These are phyloP conservation scores for Clonostachys solani DNA, from an alignment of 2,329 filamentous ascomycete genomes.

Conservation along the genomic window DNA sequence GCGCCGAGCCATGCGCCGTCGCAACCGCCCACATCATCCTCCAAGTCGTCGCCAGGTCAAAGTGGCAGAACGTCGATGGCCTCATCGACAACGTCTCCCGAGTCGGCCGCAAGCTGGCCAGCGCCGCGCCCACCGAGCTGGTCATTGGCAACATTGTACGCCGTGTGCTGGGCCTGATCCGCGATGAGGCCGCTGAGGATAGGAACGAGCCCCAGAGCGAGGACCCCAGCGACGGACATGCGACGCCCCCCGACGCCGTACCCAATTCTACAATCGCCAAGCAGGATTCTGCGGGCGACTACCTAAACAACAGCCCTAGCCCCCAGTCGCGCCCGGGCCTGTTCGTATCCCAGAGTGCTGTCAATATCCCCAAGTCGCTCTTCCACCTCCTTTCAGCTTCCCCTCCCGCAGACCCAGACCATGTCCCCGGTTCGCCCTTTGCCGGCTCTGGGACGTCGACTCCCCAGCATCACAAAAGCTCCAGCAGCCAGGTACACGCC, in stretches of 20 bases:
- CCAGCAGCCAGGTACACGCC: slow-evolving; percentile 53
- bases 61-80: slow-evolving; percentile 71
- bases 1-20: slow-evolving; percentile 83
- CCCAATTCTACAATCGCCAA: slow-evolving; percentile 23
- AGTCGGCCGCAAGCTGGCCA: slow-evolving; percentile 72
- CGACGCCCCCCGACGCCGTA: slow-evolving; percentile 20
- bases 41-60: slow-evolving; percentile 78
- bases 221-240: slow-evolving; percentile 39
- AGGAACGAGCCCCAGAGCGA: slow-evolving; percentile 63
- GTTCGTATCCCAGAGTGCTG: slow-evolving; percentile 57
- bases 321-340: slow-evolving; percentile 49
- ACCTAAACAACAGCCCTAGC: slow-evolving; percentile 15
- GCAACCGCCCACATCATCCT: slow-evolving; percentile 87
- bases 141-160: slow-evolving; percentile 93
- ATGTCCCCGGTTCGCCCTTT: slow-evolving; percentile 37
- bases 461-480: slow-evolving; percentile 25
- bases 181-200: slow-evolving; percentile 84
- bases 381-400: slow-evolving; percentile 79
- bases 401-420: slow-evolving; percentile 37
- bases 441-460: slow-evolving; percentile 45
- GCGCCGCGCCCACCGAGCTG: slow-evolving; percentile 85
- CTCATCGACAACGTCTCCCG: slow-evolving; percentile 77
- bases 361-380: slow-evolving; percentile 69
- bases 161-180: slow-evolving; percentile 82
- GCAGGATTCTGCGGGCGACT: slow-evolving; percentile 23